These are phyloP conservation scores for Rhodocollybia butyracea DNA, from an alignment of 768 basidiomycete species.

Conservation along the genomic window DNA sequence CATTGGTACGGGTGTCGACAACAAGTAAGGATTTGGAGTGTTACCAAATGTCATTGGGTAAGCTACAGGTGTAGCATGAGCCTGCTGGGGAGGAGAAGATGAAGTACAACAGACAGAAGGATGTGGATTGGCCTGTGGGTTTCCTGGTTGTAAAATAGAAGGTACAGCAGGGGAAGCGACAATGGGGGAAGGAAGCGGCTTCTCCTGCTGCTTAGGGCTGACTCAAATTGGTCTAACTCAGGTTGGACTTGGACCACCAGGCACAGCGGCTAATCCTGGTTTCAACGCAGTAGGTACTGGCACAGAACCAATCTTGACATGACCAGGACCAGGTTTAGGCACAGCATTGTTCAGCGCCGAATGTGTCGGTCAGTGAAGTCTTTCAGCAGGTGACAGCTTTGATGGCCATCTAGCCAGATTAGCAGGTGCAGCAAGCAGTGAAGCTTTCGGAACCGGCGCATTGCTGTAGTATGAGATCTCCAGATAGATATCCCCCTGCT, in stretches of 20 bases:
- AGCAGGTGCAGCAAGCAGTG: slow-evolving; percentile 21
- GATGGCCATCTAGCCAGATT: slow-evolving; percentile 47
- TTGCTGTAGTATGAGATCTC: slow-evolving; percentile 93
- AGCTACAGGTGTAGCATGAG: no score
- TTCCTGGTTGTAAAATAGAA: slow-evolving; percentile 9
- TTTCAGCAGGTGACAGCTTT: slow-evolving; percentile 48
- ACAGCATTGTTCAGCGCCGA: background rate
- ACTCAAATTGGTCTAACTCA: slow-evolving; percentile 12
- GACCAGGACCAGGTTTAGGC: slow-evolving; percentile 19
- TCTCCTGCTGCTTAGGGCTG: slow-evolving; percentile 3
- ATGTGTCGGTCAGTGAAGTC: slow-evolving; percentile 42
- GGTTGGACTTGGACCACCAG: slow-evolving; percentile 5
- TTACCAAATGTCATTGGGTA: no score
- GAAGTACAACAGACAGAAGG: background rate
- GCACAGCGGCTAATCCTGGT: no score
- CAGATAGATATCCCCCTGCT: slow-evolving; percentile 83
- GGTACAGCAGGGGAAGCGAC: background rate
- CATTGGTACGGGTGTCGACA: no score
- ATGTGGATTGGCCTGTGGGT: slow-evolving; percentile 5
- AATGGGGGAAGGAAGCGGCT: background rate
- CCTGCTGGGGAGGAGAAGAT: slow-evolving; percentile 5
- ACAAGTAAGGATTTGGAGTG: no score
- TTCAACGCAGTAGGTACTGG: background rate
- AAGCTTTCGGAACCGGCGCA: slow-evolving; percentile 37
- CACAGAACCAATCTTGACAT: background rate